phyloP scores from a whole-genome alignment of 176 grass and related monocot genomes.

The maize (Zea mays) region Zm-B73-REFERENCE-NAM-5.0 NC_050096.1:188863001-188863500 shows the following conservation, averaged over 20 bases:
- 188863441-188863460: too few relatives aligned
- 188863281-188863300: slow-evolving; percentile 11
- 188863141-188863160: too few relatives aligned
- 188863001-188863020: too few relatives aligned
- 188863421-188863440: too few relatives aligned
- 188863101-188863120: not conserved
- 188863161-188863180: not conserved
- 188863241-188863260: slow-evolving; percentile 19
- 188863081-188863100: slow-evolving; percentile 9
- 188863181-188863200: slow-evolving; percentile 5
- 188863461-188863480: too few relatives aligned
- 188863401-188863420: too few relatives aligned
- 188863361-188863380: too few relatives aligned
- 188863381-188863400: too few relatives aligned
- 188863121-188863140: not conserved
- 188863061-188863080: not conserved
- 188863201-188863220: too few relatives aligned
- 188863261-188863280: slow-evolving; percentile 26
- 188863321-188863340: slow-evolving; percentile 52
- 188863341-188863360: not conserved
- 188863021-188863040: too few relatives aligned
- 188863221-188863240: not conserved
- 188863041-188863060: too few relatives aligned
- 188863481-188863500: too few relatives aligned
- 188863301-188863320: slow-evolving; percentile 32